A percentile compares a stretch with the other conserved stretches of the same genome.
Evolutionary conservation across 148 eudicot genomes (phyloP).

Genomic region (Camellia granthamiana): DNA sequence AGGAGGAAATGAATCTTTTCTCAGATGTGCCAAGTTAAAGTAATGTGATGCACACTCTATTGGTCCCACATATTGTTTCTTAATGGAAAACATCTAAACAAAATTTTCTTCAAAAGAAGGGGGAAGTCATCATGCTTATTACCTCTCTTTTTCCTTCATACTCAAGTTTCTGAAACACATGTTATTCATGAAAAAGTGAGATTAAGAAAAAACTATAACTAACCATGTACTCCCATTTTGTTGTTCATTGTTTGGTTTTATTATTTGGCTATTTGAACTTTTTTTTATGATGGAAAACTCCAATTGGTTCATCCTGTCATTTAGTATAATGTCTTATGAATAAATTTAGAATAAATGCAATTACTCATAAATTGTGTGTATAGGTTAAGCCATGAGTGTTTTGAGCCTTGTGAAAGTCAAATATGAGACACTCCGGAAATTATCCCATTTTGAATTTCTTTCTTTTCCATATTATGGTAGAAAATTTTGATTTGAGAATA

Average conservation of each 20-base stretch:
- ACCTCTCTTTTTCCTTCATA: conserved; percentile 5
- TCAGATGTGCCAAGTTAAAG: neutral
- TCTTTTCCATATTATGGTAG: neutral
- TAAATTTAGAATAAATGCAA: too few species aligned
- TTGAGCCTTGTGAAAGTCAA: too few species aligned
- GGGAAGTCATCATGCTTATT: neutral
- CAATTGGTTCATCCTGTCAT: too few species aligned
- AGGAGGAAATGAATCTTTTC: neutral
- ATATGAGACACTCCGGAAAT: too few species aligned
- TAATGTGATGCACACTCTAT: neutral
- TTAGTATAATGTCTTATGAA: too few species aligned
- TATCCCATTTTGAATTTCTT: too few species aligned
- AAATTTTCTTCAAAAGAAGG: neutral
- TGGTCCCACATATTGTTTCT: neutral
- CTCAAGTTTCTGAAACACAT: neutral
- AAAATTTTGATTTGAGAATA: neutral
- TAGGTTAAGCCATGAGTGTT: too few species aligned
- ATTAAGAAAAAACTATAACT: neutral
- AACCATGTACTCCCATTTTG: neutral
- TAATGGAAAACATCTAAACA: neutral
- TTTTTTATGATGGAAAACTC: neutral
- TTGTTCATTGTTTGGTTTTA: neutral
- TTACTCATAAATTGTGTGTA: too few species aligned
- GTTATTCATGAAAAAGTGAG: too few species aligned
- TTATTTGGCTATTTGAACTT: neutral